phyloP scores from a whole-genome alignment of 176 grass and related monocot species.

The Hordeum vulgare region DNA sequence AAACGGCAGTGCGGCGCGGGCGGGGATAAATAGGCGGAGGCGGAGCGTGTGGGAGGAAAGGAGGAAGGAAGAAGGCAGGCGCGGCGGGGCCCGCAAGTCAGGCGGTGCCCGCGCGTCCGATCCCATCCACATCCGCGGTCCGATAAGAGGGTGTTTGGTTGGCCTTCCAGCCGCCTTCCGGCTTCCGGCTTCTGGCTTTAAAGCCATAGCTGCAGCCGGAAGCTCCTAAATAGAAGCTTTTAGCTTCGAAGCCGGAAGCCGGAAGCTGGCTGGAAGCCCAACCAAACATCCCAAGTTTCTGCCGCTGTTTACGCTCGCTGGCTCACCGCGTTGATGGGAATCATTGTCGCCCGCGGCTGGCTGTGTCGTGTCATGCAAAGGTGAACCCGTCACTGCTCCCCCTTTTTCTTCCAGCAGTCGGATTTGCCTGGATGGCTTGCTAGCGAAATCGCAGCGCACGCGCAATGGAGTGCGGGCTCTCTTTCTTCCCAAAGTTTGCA shows the following conservation, averaged over 20 bases:
- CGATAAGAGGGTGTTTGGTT: no score
- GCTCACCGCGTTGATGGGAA: neutral
- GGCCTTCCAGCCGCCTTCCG: no score
- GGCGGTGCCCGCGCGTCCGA: neutral
- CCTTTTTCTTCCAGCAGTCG: neutral
- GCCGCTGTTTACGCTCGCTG: neutral
- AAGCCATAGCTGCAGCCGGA: no score
- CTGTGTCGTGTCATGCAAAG: neutral
- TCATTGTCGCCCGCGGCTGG: no score
- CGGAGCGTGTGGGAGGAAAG: neutral
- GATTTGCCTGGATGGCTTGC: neutral
- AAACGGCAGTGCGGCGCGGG: neutral
- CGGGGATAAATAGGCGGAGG: constrained; percentile 1
- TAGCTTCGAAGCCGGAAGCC: no score
- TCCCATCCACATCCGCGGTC: neutral
- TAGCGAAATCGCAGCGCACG: neutral
- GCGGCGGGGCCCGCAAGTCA: neutral
- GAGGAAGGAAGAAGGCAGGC: neutral
- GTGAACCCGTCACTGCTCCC: neutral
- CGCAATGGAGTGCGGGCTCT: neutral
- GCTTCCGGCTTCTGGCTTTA: no score
- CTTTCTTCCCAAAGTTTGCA: neutral
- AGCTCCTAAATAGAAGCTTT: no score
- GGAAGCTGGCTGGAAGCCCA: no score
- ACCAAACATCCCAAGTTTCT: no score